Base-by-base conservation (phyloP, 805 yeast species). In the Yarrowia sp. region DNA sequence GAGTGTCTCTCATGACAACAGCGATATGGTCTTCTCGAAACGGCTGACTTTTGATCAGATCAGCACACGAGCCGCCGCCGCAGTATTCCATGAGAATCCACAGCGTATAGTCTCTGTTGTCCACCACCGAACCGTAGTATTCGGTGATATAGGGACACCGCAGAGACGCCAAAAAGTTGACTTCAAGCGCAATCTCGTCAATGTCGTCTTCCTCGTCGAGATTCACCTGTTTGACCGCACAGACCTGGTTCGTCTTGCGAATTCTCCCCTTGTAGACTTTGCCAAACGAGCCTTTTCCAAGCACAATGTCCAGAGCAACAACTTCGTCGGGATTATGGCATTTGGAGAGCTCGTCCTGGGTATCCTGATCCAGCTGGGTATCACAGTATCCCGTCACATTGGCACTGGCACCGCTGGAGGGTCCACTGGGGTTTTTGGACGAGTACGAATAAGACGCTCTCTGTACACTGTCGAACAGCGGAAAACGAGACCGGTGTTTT, bases 81-180 rank as follows among this genome's bases (percentile, higher is more conserved):
- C 99, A 95, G 75, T 85, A 92, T 76, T 94, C 99, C 97, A 95
- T 91, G 7, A 88, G 88, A 55, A 94, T 90, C 88, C 92, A 93
- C 86, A 95, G 85, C 4, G 92, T 86, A 40, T 92, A 90, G 70
- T 85, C 83, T 43, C 86, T 85, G 58, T 86, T 91, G 60, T 82
- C 80, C 6, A 89, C 76, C 72, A 86, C 85, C 0, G 97, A 87
- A 61, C 86, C 87, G 73, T 79, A 82, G 75, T 87, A 87, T 76
- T 87, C 85, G 1, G 95, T 91, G 66, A 95, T 86, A 73, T 84
- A 85, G 0, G 85, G 85, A 14, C 89, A 86, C 56, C 81, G 81
- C 68, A 93, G 77, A 63, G 86, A 86, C 33, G 90, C 85, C 38
- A 95, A 79, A 70, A 93, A 86, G 66, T 85, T 86, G 68, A 94